Percentiles rank a stretch among this genome's conserved stretches.
These are phyloP conservation scores for Gaeumannomyces sp. DNA, from an alignment of 2,329 filamentous ascomycete species.

Conservation along the genomic window DNA sequence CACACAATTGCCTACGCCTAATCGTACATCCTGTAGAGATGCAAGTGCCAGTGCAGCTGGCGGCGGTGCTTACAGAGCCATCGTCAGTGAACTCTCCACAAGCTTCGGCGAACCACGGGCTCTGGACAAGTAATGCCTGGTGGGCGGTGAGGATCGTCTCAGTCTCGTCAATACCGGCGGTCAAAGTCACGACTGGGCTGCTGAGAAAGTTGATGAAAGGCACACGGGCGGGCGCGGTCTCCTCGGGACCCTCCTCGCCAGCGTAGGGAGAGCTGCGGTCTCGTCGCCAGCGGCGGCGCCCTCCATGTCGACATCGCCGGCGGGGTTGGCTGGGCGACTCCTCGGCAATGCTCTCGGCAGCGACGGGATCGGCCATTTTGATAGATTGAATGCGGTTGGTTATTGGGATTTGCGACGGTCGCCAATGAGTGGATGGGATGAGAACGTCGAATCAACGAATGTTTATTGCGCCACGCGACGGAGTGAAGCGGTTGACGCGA, in stretches of 20 bases:
- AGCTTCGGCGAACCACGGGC: conserved; percentile 65
- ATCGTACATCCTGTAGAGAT: no score
- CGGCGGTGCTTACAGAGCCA: conserved; percentile 43
- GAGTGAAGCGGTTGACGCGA: not conserved
- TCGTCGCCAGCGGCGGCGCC: conserved; percentile 29
- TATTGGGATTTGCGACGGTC: not conserved
- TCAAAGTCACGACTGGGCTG: conserved; percentile 62
- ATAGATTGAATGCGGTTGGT: not conserved
- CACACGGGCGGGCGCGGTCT: conserved; percentile 27
- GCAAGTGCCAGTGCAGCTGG: no score
- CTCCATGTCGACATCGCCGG: conserved; percentile 22
- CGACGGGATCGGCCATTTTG: conserved; percentile 22
- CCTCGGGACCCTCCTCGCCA: conserved; percentile 27
- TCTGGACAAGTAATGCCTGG: conserved; percentile 66
- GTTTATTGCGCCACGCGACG: not conserved
- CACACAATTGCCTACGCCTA: no score
- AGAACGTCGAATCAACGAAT: not conserved
- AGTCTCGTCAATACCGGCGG: conserved; percentile 46
- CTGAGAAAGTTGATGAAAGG: conserved; percentile 55
- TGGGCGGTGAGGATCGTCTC: conserved; percentile 69
- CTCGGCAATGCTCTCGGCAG: conserved; percentile 21
- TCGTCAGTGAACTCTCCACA: conserved; percentile 57
- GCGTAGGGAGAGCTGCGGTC: conserved; percentile 29
- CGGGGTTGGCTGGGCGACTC: conserved; percentile 19
- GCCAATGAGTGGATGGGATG: not conserved